These are phyloP conservation scores for Fusarium burgessii DNA, from an alignment of 2,329 filamentous ascomycete genomes.

Conservation along the genomic window DNA sequence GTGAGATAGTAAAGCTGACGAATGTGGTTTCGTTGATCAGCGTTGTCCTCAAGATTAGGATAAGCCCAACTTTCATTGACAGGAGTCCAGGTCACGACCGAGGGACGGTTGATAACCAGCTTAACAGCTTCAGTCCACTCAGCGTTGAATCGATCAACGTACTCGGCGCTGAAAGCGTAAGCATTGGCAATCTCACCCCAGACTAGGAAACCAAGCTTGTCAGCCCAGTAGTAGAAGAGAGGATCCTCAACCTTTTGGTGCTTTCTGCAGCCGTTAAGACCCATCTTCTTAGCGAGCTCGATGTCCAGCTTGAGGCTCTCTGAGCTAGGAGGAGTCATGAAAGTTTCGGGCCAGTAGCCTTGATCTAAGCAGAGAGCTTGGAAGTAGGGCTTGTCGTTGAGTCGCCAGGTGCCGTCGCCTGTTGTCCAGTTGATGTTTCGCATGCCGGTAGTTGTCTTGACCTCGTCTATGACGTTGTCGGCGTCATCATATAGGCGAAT, in stretches of 20 bases:
- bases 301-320: constrained; percentile 64
- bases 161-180: constrained; percentile 70
- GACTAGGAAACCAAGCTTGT: constrained; percentile 70
- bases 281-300: constrained; percentile 68
- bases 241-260: constrained; percentile 75
- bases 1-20: constrained; percentile 73
- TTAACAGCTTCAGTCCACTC: constrained; percentile 74
- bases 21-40: constrained; percentile 72
- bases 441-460: constrained; percentile 71
- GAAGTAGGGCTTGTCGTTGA: constrained; percentile 70
- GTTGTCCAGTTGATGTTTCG: constrained; percentile 69
- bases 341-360: constrained; percentile 72
- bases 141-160: constrained; percentile 69
- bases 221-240: constrained; percentile 70
- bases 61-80: constrained; percentile 76
- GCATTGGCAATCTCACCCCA: constrained; percentile 75
- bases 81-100: constrained; percentile 74
- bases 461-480: constrained; percentile 62
- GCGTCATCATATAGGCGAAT: constrained; percentile 63
- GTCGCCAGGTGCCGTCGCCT: constrained; percentile 68
- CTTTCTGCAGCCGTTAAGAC: constrained; percentile 74
- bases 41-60: constrained; percentile 65
- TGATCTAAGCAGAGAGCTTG: constrained; percentile 71
- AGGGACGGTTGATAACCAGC: constrained; percentile 74
- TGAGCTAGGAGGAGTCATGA: constrained; percentile 67